Base-by-base conservation (phyloP, 1,284 basidiomycete genomes). In the Stygiomarasmius scandens region DNA sequence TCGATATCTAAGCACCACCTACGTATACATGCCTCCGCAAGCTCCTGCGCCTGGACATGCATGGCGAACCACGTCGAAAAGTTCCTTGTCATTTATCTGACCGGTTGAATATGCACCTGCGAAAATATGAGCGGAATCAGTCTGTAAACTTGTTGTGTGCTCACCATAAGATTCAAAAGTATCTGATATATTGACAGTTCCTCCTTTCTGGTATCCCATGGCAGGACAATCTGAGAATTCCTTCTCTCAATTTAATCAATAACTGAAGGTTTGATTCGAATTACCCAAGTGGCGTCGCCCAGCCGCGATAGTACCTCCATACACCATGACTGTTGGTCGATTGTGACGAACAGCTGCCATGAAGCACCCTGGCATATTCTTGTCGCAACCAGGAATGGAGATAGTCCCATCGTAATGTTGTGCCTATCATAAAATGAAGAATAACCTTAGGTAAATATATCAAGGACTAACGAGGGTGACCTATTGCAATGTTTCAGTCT, bases 291-390 rank as follows among this genome's bases (percentile, higher is more conserved):
- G 81, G n/a, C 91, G 83, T 29, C 77, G 80, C 48, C 93, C 92
- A 12, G 88, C 77, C 69, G 87, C 84, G 55, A 94, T 94, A 2
- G 92, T 92, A 16, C 92, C 92, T 16, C 92, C 92, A 71, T 94
- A 95, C 4, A 95, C 82, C 58, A 94, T 86, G 65, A 95, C 84
- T 0, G 92, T 93, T 1, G 92, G 92, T 3, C 93, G 81, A 67
- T 95, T 95, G 74, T 92, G 89, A 53, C 92, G 85, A 25, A 77
- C 87, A 1, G 90, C 90, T 9, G 93, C 93, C 68, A 95, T 94
- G 59, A 95, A 78, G 63, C 89, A 90, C 19, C 92, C 93, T n/a
- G 94, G 94, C 92, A 95, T 95, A 70, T 95, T 95, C 77, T 96
- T 96, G 76, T 96, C 93, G 64, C 93, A 95, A 62, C 89, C 90